Percentiles rank a stretch among this genome's conserved stretches.
phyloP scores from a whole-genome alignment of 2,329 filamentous ascomycete genomes.

The Neospermospora avenae region DNA sequence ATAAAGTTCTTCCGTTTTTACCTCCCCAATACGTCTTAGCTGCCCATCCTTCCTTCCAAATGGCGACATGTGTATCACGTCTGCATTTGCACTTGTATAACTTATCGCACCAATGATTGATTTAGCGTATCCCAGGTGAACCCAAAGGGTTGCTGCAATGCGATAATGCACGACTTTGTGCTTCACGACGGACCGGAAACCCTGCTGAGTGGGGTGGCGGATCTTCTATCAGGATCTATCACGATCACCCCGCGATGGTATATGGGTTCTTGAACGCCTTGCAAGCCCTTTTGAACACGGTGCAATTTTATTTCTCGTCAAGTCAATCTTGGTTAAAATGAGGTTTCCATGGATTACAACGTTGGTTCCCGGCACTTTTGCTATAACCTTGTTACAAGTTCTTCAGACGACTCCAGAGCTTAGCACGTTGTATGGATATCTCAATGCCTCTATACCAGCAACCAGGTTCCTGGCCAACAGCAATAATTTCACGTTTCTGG shows the following conservation, averaged over 20 bases:
- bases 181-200: not conserved
- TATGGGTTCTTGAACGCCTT: not conserved
- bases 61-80: not conserved
- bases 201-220: not conserved
- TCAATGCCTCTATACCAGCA: conserved; percentile 14
- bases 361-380: conserved; percentile 6
- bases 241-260: not conserved
- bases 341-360: conserved; percentile 5
- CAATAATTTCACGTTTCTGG: conserved; percentile 23
- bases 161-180: not conserved
- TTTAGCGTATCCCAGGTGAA: no score
- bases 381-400: conserved; percentile 16
- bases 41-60: not conserved
- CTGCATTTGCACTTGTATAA: not conserved
- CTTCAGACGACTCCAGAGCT: conserved; percentile 19
- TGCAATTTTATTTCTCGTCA: not conserved
- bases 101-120: not conserved
- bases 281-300: not conserved
- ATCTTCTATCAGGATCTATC: no score
- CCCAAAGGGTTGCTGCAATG: no score
- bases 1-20: conserved; percentile 3
- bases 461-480: conserved; percentile 13
- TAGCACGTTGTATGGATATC: conserved; percentile 14
- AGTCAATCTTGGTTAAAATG: conserved; percentile 1
- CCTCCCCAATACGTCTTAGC: not conserved